phyloP scores from a whole-genome alignment of 345 rosid genomes.

The Populus deltoides region DNA sequence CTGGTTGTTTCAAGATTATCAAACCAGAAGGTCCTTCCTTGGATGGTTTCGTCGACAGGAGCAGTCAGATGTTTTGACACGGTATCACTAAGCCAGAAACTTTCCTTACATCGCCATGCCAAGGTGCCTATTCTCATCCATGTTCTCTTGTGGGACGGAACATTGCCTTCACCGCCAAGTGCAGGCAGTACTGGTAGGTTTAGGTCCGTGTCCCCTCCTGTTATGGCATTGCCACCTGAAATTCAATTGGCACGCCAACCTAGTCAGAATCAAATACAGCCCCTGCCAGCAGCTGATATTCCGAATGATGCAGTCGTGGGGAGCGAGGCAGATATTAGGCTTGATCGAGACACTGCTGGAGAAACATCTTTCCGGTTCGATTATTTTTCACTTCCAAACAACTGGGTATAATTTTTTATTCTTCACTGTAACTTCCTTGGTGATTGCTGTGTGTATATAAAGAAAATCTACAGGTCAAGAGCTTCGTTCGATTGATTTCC shows the following conservation, averaged over 20 bases:
- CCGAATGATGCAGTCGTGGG: constrained; percentile 14
- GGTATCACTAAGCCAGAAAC: constrained; percentile 85
- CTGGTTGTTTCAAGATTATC: constrained; percentile 74
- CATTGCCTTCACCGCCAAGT: constrained; percentile 19
- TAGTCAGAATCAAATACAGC: constrained; percentile 58
- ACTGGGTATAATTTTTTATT: constrained; percentile 36
- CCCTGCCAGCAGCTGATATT: constrained; percentile 39
- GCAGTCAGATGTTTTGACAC: constrained; percentile 83
- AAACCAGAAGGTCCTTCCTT: constrained; percentile 81
- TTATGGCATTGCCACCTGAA: constrained; percentile 36
- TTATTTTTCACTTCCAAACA: constrained; percentile 63
- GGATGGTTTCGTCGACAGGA: constrained; percentile 88
- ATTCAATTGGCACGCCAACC: constrained; percentile 35
- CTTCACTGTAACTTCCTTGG: not conserved
- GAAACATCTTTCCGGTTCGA: constrained; percentile 81
- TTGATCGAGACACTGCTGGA: constrained; percentile 66
- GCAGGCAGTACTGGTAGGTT: constrained; percentile 25
- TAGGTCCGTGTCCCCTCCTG: constrained; percentile 30
- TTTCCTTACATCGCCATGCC: constrained; percentile 86
- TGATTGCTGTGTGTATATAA: constrained; percentile 8
- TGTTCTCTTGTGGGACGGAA: constrained; percentile 62
- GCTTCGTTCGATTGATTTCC: not conserved
- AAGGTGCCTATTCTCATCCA: constrained; percentile 66
- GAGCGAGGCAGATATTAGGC: constrained; percentile 28
- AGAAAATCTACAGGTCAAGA: not conserved